These are phyloP conservation scores for Ceriops zippeliana DNA, from an alignment of 345 rosid genomes.

Conservation along the genomic window DNA sequence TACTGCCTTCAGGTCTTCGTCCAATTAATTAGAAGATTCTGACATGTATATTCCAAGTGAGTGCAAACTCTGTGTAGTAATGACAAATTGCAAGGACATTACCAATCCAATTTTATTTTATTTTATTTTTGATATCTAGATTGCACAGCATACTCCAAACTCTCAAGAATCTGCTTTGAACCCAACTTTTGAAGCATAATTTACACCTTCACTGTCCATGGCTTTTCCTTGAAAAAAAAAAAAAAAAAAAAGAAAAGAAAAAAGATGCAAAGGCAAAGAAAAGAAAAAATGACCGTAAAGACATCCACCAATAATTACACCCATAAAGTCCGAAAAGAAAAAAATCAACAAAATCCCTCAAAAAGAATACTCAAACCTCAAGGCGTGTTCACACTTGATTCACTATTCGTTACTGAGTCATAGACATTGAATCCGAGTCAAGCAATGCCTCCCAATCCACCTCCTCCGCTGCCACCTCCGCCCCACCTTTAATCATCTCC, in stretches of 20 bases:
- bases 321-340: background rate
- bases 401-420: conserved; percentile 22
- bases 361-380: conserved; percentile 32
- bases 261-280: background rate
- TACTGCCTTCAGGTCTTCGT: too few species aligned
- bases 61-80: too few species aligned
- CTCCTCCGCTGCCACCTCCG: conserved; percentile 44
- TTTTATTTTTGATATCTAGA: too few species aligned
- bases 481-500: conserved; percentile 43
- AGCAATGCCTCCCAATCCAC: conserved; percentile 83
- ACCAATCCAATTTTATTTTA: too few species aligned
- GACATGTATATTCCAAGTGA: too few species aligned
- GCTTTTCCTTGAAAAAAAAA: background rate
- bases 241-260: conserved; percentile 7
- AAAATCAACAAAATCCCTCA: background rate
- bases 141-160: too few species aligned
- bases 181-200: background rate
- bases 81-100: too few species aligned
- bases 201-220: conserved; percentile 7
- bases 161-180: background rate
- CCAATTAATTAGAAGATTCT: too few species aligned
- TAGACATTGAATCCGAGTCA: conserved; percentile 33
- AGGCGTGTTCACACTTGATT: conserved; percentile 39
- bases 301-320: background rate
- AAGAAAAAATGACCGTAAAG: background rate